Base-by-base conservation (phyloP, 1,284 basidiomycete species). In the Apiotrichum laibachii region DNA sequence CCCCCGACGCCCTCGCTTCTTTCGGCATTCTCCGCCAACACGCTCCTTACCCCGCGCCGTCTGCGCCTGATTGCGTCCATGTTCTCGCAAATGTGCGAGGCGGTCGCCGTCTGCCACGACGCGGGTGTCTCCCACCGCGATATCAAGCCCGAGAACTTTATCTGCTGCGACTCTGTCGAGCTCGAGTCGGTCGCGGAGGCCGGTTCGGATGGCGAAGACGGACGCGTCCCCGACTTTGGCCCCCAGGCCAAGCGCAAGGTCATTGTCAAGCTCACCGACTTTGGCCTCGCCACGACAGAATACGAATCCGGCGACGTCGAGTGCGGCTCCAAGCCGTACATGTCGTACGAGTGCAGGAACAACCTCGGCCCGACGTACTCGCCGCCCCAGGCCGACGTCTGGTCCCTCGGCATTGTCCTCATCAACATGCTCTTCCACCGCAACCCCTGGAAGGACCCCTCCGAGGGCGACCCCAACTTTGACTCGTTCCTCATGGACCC, bases 391-490 rank as follows among this genome's bases (percentile, higher is more conserved):
- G 95, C 96, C 61, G 95, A 99, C 79, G 91, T 98, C 56, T 99
- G 95, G 95, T 98, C 94, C 33, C 84, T 99, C 65, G 96, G 95
- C 60, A 95, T 99, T 73, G 95, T 99, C 61, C 85, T 99, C 67
- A 91, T 99, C 82, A 99, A 99, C 79, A 91, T 99, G 88, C 83
- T 99, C 75, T 99, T 97, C 81, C 95, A 99, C 78, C 90, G 87
- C 77, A 98, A 96, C 78, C 95, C 95, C 19, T 99, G 96, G 92
- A 89, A 89, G 51, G 96, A 99, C 76, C 95, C 96, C 83, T 86
- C 77, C 82, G 84, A 68, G 86, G 88, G 80, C 65, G 78, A 84
- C 61, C 64, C 84, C 34, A 92, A 92, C 45, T 99, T 98, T 78
- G 84, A 86, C 65, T 82, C 86, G 15, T 99, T 88, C 81, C 86